Evolutionary conservation across 179 eudicot genomes (phyloP), one percentile per base, ranked within the genome.

Genomic region (Spinacia oleracea): DNA sequence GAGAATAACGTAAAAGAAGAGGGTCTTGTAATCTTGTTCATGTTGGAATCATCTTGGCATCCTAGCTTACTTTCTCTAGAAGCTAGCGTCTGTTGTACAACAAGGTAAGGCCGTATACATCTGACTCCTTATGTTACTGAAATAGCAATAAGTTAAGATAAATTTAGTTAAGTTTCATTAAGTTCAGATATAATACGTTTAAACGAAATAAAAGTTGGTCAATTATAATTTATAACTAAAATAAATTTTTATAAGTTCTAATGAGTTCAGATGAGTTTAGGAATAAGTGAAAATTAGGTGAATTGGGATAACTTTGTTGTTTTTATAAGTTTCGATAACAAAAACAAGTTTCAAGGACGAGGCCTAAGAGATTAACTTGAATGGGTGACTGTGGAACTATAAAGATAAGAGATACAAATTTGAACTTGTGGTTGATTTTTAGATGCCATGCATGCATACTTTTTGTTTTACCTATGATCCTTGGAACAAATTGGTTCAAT

Each of bases 1-100:
- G 29, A 56, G 35, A 72, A 63, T 65, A 71, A 51, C 53, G 56
- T 63, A 67, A 81, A 81, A 72, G 50, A 53, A 50, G 67, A 74
- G 50, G 43, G 40, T 60, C 75, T 45, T 71, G 7, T 59, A 31
- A 38, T 60, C 75, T 45, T 71, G 7, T 59, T 77, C 69, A 72
- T 55, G 65, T 60, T 76, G 35, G 72, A 60, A 46, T 70, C 64
- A 60, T 72, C 43, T 62, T 35, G 63, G 40, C 55, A 43, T 58
- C 51, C 29, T 73, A 48, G 51, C 14, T 43, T 79, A 25, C 5
- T 64, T 3, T 48, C 51, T 48, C 51, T 48, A 9, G 4, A 9
- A 48, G 51, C 18, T 11, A 48, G 51, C 18, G 35, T 11, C 20
- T 60, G 3, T 23, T 25, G 1, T 60, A 2, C 27, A 60, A 11